These are phyloP conservation scores for Phlyctochytrium bullatum DNA, from an alignment of 192 early-diverging fungal genomes.

Conservation along the genomic window DNA sequence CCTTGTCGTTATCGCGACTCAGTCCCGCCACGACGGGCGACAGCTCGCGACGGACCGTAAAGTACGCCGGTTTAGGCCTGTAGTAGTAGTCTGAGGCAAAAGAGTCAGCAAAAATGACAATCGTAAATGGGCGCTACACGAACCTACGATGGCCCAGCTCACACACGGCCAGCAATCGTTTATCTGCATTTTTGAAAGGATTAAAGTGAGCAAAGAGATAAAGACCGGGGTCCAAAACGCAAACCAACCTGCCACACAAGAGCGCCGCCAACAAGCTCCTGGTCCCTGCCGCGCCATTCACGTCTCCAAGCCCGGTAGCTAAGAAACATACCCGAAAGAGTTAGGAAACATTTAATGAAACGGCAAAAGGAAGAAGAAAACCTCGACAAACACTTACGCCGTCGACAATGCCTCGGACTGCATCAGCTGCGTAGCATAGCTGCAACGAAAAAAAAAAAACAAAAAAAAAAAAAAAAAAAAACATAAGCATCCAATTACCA, in stretches of 20 bases:
- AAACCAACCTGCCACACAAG: slow-evolving; percentile 23
- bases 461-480: slow-evolving; percentile 1
- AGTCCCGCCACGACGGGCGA: slow-evolving; percentile 10
- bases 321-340: too few relatives aligned
- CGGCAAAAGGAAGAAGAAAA: too few relatives aligned
- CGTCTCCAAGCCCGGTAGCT: slow-evolving; percentile 37
- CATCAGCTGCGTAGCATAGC: slow-evolving; percentile 35
- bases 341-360: too few relatives aligned
- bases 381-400: slow-evolving; percentile 18
- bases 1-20: background rate
- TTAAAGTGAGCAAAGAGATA: background rate
- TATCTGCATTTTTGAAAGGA: too few relatives aligned
- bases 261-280: slow-evolving; percentile 16
- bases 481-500: too few relatives aligned
- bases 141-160: slow-evolving; percentile 25
- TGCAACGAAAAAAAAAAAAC: background rate
- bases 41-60: slow-evolving; percentile 19
- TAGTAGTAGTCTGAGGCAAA: slow-evolving; percentile 24
- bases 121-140: too few relatives aligned
- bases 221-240: background rate
- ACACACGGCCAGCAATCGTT: slow-evolving; percentile 35
- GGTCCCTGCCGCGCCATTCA: slow-evolving; percentile 25
- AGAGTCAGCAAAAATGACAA: too few relatives aligned
- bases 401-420: slow-evolving; percentile 31
- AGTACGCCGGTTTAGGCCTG: slow-evolving; percentile 29